Conservation (phyloP, 768 basidiomycete genomes). For the Solioccasus polychromus region DNA sequence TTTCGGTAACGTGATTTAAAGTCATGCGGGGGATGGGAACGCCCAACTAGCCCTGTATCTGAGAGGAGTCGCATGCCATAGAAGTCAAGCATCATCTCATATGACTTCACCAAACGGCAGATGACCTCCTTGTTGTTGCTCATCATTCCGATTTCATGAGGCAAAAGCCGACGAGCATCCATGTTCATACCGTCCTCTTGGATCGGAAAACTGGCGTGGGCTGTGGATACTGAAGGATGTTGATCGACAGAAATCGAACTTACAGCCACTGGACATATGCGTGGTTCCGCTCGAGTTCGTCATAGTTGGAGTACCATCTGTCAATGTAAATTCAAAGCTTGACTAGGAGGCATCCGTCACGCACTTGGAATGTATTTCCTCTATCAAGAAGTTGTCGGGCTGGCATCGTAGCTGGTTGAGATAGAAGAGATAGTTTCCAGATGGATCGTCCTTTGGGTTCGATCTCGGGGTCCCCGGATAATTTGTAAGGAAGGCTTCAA, state of each 20-base stretch:
- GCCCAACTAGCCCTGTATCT: slow-evolving; percentile 58
- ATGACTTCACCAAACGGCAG: slow-evolving; percentile 54
- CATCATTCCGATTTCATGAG: slow-evolving; percentile 60
- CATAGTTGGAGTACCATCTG: slow-evolving; percentile 67
- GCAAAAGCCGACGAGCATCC: slow-evolving; percentile 62
- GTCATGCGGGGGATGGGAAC: slow-evolving; percentile 46
- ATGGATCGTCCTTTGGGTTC: slow-evolving; percentile 6
- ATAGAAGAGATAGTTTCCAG: slow-evolving; percentile 61
- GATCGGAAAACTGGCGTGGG: slow-evolving; percentile 57
- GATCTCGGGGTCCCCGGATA: slow-evolving; percentile 18
- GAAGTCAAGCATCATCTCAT: slow-evolving; percentile 75
- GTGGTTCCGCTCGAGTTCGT: slow-evolving; percentile 63
- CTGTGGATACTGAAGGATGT: background rate
- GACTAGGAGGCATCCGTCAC: slow-evolving; percentile 7
- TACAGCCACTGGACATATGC: slow-evolving; percentile 81
- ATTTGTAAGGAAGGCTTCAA: slow-evolving; percentile 23
- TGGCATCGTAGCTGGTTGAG: slow-evolving; percentile 51
- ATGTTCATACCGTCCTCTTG: slow-evolving; percentile 73
- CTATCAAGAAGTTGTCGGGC: slow-evolving; percentile 60
- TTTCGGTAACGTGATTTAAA: slow-evolving; percentile 59
- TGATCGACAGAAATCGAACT: slow-evolving; percentile 25
- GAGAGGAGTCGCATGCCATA: slow-evolving; percentile 68
- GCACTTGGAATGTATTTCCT: slow-evolving; percentile 61
- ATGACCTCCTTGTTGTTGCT: slow-evolving; percentile 46
- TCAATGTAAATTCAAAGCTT: background rate